Evolutionary conservation across 1,139 yeast genomes (phyloP).

Genomic region (Blastobotrys raffinosifermentans): DNA sequence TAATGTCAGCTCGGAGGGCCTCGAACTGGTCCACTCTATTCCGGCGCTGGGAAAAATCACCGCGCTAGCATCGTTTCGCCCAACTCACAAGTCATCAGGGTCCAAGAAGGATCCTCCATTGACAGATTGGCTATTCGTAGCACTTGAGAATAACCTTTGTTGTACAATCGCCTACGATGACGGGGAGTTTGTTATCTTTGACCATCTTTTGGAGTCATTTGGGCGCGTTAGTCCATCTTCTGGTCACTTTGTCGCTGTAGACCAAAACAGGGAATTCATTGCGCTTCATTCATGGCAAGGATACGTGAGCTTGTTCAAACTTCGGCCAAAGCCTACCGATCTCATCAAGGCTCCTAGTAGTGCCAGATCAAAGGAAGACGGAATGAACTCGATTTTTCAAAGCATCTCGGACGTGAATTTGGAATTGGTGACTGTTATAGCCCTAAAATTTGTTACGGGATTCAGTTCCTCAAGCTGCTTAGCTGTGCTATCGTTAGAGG

Average conservation of each 20-base stretch:
- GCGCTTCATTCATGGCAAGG: constrained; percentile 11
- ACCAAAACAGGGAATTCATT: constrained; percentile 10
- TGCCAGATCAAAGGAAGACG: too few relatives aligned
- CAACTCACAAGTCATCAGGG: constrained; percentile 4
- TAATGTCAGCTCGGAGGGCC: constrained; percentile 9
- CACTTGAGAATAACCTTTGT: constrained; percentile 10
- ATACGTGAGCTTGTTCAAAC: constrained; percentile 9
- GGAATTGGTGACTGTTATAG: constrained; percentile 12
- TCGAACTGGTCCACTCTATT: constrained; percentile 11
- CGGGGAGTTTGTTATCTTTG: constrained; percentile 9
- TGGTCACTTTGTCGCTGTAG: constrained; percentile 8
- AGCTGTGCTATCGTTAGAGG: too few relatives aligned
- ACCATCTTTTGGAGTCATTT: constrained; percentile 2
- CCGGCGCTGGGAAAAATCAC: constrained; percentile 14
- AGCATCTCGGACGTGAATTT: constrained; percentile 2
- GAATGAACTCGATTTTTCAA: constrained; percentile 5
- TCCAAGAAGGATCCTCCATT: constrained; percentile 1
- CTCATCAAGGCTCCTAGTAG: too few relatives aligned
- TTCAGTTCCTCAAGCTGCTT: constrained; percentile 8
- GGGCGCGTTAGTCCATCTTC: background rate
- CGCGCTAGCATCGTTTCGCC: constrained; percentile 12
- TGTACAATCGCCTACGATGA: constrained; percentile 10
- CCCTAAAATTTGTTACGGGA: constrained; percentile 13
- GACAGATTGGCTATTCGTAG: constrained; percentile 13
- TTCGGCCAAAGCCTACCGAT: constrained; percentile 3